Evolutionary conservation across 805 yeast genomes (phyloP).

Genomic region (Nakazawaea sp.): DNA sequence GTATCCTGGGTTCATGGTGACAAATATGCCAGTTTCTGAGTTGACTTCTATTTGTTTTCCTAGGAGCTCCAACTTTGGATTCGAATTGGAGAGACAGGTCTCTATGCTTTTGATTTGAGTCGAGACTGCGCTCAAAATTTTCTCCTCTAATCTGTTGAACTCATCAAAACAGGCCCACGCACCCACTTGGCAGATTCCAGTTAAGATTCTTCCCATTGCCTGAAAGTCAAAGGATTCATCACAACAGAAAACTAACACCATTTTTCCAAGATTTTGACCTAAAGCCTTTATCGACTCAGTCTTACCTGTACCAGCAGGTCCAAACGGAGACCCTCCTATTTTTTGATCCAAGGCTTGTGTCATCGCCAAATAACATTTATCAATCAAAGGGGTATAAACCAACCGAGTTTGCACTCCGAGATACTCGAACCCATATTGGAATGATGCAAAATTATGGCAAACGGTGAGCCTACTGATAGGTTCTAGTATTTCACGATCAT

Average conservation of each 20-base stretch:
- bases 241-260: constrained; percentile 85
- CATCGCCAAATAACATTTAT: constrained; percentile 59
- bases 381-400: constrained; percentile 70
- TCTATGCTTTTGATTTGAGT: constrained; percentile 73
- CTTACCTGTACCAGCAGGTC: constrained; percentile 98
- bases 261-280: constrained; percentile 71
- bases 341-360: constrained; percentile 66
- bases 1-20: constrained; percentile 89
- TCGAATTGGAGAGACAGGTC: constrained; percentile 29
- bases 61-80: constrained; percentile 30
- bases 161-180: constrained; percentile 98
- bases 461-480: constrained; percentile 32
- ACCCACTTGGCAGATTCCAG: constrained; percentile 78
- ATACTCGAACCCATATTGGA: constrained; percentile 75
- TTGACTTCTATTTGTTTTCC: constrained; percentile 33
- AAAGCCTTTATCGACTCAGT: constrained; percentile 86
- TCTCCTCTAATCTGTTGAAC: constrained; percentile 71
- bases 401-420: constrained; percentile 67
- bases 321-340: constrained; percentile 86
- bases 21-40: constrained; percentile 62
- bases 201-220: constrained; percentile 67
- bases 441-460: constrained; percentile 41
- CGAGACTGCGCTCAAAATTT: constrained; percentile 77
- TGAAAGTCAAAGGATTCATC: constrained; percentile 83
- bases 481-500: constrained; percentile 20